A percentile compares a stretch with the other conserved stretches of the same genome.
Evolutionary conservation across 768 basidiomycete genomes (phyloP).

Genomic region (Tricholomella constricta): DNA sequence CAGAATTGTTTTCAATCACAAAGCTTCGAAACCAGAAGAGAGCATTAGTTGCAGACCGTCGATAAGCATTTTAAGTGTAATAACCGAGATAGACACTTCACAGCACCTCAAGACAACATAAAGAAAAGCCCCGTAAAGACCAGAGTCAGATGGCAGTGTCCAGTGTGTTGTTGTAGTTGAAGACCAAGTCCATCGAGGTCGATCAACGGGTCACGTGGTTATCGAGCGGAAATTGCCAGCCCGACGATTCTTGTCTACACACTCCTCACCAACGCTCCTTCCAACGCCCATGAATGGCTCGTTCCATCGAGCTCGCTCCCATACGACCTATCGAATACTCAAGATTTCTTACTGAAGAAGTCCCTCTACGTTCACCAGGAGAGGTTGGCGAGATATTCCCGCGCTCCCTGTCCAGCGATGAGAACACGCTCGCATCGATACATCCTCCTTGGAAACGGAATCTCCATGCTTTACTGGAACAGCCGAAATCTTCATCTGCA

Average conservation of each 20-base stretch:
- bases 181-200: no score
- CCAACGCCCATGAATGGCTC: slow-evolving; percentile 14
- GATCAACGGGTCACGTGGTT: background rate
- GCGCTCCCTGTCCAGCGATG: slow-evolving; percentile 36
- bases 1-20: no score
- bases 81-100: no score
- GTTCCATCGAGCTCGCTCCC: slow-evolving; percentile 29
- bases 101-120: no score
- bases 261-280: background rate
- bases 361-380: slow-evolving; percentile 28
- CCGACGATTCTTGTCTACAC: background rate
- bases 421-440: slow-evolving; percentile 34
- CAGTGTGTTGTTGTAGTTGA: no score
- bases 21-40: no score
- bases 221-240: background rate
- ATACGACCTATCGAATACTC: slow-evolving; percentile 28
- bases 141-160: no score
- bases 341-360: slow-evolving; percentile 48
- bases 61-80: no score
- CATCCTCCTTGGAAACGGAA: slow-evolving; percentile 62
- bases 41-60: no score
- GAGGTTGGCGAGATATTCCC: slow-evolving; percentile 43
- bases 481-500: slow-evolving; percentile 71
- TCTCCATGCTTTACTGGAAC: slow-evolving; percentile 74
- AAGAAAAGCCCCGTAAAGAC: no score